Evolutionary conservation across 352 stramenopile species (phyloP), one percentile per base, ranked within the genome.

Genomic region (Pythium dissotocum): DNA sequence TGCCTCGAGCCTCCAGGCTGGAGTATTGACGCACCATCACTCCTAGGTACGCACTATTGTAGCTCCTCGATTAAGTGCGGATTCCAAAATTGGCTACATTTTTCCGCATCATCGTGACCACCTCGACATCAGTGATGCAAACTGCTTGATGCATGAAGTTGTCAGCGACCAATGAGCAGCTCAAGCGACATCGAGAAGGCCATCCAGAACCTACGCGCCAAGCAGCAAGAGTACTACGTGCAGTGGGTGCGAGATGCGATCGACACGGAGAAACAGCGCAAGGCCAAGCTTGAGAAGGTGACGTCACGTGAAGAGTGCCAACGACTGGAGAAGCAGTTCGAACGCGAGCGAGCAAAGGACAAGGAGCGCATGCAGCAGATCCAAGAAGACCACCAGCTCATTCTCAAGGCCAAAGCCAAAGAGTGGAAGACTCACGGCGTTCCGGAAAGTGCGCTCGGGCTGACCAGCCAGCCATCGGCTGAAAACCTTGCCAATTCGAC

Each of bases 341-440:
- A 69, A 26, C 70, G 77, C 10, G 79, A 89, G 53, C 76, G 82
- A 28, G 67, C 40, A 2, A 71, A 67, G 35, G 82, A 90, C 66
- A 70, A 72, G 8, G 80, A 90, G 56, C 70, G 76, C 16, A 69
- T 90, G 54, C 73, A 69, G 26, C 80, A 87, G n/a, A 84, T 90
- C 26, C 75, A 85, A 56, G 80, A 88, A 49, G 80, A 90, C 63
- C 80, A 89, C 48, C 60, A 72, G 21, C 40, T 89, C 58, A 72
- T 89, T 28, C 46, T 88, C 16, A 77, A 72, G 13, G 72, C 73
- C 16, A 90, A 88, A 68, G 70, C 83, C 24, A 70, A 69, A 6
- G 75, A 90, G 53, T 89, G 80, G 82, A 88, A 79, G 59, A 59
- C 68, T 8, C 65, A 72, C 16, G 79, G 75, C 1, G 71, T 77